Base-by-base conservation (phyloP, 2,329 filamentous ascomycete species). In the Cladosporium sp. region DNA sequence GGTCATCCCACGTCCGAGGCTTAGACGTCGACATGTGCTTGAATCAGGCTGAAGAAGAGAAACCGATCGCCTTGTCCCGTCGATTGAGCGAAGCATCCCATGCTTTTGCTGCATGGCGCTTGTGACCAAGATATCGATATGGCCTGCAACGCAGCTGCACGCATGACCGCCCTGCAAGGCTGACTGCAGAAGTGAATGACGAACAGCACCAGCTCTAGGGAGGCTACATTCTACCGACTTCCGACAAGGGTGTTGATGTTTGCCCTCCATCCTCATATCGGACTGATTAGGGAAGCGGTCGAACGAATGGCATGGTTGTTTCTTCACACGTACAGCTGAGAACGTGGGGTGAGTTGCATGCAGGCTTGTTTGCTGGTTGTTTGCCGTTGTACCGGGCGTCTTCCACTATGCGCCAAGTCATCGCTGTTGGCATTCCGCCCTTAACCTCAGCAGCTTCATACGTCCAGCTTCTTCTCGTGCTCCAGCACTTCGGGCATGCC, bases 401-500 rank as follows among this genome's bases (percentile, higher is more conserved):
- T 7, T 28, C 22, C 22, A 7, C 22, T 5, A 41, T 41, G 38
- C 38, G 5, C 11, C 9, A 10, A 28, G 22, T 16, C 43, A 28
- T 28, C 4, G 22, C 22, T 28, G 22, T 28, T 28, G 22, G 22
- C 22, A 28, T 7, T 28, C 22, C 22, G 4, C 22, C 22, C 22
- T 28, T 13, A 43, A 31, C 37, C 45, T 46, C 14, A 19, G 10
- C 37, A 9, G n/a, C 0, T 2, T 43, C 32, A 43, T 4, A 50
- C 43, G 5, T 56, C 55, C 43, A 68, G 43, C 38, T 43, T 61
- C 55, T 62, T 64, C 56, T 68, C 66, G 50, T 57, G 58, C 56
- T 66, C 64, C 34, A 66, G n/a, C 33, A 69, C 67, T 42, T 63
- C 64, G 5, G 63, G 74, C 63, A 77, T 73, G 16, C 67, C 62